phyloP scores from a whole-genome alignment of 305 asterid species.

The Fraxinus sp. region DNA sequence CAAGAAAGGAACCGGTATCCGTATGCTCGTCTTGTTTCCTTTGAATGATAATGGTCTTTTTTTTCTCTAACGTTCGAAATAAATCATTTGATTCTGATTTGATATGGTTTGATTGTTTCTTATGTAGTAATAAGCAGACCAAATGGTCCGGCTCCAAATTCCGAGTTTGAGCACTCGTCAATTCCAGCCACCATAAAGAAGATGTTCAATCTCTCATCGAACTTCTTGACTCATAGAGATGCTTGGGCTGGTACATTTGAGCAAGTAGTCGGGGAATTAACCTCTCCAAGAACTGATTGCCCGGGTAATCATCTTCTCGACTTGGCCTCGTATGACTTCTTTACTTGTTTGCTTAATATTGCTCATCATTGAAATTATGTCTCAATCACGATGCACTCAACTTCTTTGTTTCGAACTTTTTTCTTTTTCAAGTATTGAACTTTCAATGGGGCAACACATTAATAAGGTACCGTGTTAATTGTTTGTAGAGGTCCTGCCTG shows the following conservation, averaged over 20 bases:
- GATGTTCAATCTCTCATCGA: constrained; percentile 67
- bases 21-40: not conserved
- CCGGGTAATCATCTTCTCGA: constrained; percentile 44
- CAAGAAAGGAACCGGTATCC: constrained; percentile 76
- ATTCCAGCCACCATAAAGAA: constrained; percentile 80
- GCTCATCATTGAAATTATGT: not conserved
- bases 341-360: not conserved
- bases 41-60: not conserved
- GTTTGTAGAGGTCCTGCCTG: constrained; percentile 57
- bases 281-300: constrained; percentile 79
- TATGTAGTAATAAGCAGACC: constrained; percentile 66
- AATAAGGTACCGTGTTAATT: not conserved
- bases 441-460: not conserved
- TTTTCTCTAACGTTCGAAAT: not conserved
- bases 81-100: not conserved
- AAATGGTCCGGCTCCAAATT: constrained; percentile 55
- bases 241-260: constrained; percentile 94
- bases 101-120: not conserved
- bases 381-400: not conserved
- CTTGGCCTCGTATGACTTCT: not conserved
- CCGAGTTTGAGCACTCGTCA: constrained; percentile 81
- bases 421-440: not conserved
- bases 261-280: constrained; percentile 55
- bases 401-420: not conserved
- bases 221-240: constrained; percentile 74